Conservation (phyloP, 2,329 filamentous ascomycete species). For the Grosmannia huntii region DNA sequence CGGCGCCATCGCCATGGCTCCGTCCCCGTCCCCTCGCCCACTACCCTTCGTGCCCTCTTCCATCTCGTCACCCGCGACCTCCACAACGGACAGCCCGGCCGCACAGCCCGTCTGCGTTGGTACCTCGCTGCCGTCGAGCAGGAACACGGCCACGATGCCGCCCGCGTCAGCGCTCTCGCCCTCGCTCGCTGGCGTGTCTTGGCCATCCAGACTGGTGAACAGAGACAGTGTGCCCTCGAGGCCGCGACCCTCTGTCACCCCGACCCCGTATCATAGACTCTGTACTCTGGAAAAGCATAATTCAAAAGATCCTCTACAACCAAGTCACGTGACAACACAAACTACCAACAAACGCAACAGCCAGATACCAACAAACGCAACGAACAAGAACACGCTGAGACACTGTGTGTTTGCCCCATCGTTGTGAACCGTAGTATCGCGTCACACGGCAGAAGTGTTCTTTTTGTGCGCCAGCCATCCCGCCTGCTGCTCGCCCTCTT, state of each 20-base stretch:
- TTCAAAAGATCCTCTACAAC: background rate
- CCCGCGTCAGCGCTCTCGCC: constrained; percentile 12
- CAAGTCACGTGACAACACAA: background rate
- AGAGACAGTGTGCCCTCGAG: background rate
- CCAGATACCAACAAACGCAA: too few relatives aligned
- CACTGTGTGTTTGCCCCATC: background rate
- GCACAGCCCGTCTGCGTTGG: constrained; percentile 23
- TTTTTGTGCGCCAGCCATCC: background rate
- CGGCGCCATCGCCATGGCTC: constrained; percentile 5
- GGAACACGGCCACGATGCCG: constrained; percentile 14
- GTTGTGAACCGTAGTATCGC: background rate
- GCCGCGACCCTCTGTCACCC: too few relatives aligned
- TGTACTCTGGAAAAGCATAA: too few relatives aligned
- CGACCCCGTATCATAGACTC: background rate
- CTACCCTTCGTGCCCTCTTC: constrained; percentile 18
- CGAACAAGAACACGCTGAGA: background rate
- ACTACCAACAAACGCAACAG: background rate
- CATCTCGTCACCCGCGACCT: constrained; percentile 24
- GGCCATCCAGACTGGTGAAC: background rate
- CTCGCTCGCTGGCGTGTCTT: constrained; percentile 15
- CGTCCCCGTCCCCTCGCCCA: constrained; percentile 10
- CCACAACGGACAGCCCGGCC: constrained; percentile 19
- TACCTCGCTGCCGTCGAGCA: constrained; percentile 19
- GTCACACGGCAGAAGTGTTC: background rate
- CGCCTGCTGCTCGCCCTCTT: background rate